Evolutionary conservation across 2,329 filamentous ascomycete species (phyloP), one percentile per base, ranked within the genome.

Genomic region (Magnaporthales sp.): DNA sequence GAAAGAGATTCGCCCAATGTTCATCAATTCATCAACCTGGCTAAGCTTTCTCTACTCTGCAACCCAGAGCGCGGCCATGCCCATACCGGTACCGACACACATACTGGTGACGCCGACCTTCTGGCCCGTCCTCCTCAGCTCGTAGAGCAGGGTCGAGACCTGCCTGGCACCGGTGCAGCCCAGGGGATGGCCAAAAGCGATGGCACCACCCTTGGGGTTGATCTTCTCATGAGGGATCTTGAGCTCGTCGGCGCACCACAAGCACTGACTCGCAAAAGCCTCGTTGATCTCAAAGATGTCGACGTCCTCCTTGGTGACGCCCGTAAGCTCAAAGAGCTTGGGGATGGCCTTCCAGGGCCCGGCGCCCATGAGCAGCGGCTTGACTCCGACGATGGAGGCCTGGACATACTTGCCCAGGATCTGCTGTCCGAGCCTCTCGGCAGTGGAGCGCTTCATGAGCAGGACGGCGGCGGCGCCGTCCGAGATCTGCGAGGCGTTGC

Each of bases 251-350:
- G 91, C 87, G 78, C 93, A 97, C 91, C 91, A 98, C 71, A 98
- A 79, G 79, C 92, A 97, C 84, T 98, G 94, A 70, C 88, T 91
- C 32, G 95, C 95, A 78, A 99, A 99, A 1, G 95, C 95, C 86
- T 99, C 95, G 83, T 99, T 99, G 85, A 99, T 97, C 86, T 99
- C 95, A 75, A 87, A 98, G 75, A 98, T 94, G 77, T 98, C 95
- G 31, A 99, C 92, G 72, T 98, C 94, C 67, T 96, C 90, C 79
- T 89, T 92, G 76, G 83, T 84, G 73, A 99, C 88, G 68, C 93
- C 93, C 0, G 93, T 91, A 77, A 95, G 93, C 76, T 91, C 86
- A 67, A 97, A 89, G 4, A 92, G 93, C 76, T 93, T 91, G 70
- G 95, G 95, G 74, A 99, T 98, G 67, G 95, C 93, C 79, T 93